Evolutionary conservation across 78 protist species (phyloP).

Genomic region (Dictyostelium firmibasis): DNA sequence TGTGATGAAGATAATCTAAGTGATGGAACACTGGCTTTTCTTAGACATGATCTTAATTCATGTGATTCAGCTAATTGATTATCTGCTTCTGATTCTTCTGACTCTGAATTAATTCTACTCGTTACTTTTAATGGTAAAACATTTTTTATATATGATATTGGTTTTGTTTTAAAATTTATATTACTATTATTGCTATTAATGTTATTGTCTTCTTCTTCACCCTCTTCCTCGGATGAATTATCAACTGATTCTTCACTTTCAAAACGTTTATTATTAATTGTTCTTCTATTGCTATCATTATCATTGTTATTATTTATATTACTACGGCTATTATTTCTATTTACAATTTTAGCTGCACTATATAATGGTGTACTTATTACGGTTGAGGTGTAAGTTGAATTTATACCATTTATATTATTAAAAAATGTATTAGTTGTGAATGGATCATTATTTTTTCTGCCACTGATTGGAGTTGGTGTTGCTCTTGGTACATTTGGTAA

Average conservation of each 20-base stretch:
- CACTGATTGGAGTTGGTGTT: neutral
- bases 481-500: conserved; percentile 3
- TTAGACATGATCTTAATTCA: neutral
- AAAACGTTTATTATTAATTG: neutral
- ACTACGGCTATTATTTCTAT: neutral
- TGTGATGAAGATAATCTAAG: neutral
- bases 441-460: neutral
- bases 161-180: neutral
- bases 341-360: neutral
- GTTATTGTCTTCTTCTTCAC: neutral
- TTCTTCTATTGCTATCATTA: neutral
- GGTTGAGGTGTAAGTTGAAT: neutral
- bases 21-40: neutral
- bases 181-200: neutral
- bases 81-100: neutral
- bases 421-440: neutral
- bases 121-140: neutral
- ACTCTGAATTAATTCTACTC: neutral
- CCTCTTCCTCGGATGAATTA: neutral
- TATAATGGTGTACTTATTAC: neutral
- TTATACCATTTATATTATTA: neutral
- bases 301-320: too few relatives aligned
- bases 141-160: neutral
- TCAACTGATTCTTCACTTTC: neutral
- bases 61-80: conserved; percentile 27